Conservation (phyloP, 2,329 filamentous ascomycete genomes). For the Diaporthe sp. region DNA sequence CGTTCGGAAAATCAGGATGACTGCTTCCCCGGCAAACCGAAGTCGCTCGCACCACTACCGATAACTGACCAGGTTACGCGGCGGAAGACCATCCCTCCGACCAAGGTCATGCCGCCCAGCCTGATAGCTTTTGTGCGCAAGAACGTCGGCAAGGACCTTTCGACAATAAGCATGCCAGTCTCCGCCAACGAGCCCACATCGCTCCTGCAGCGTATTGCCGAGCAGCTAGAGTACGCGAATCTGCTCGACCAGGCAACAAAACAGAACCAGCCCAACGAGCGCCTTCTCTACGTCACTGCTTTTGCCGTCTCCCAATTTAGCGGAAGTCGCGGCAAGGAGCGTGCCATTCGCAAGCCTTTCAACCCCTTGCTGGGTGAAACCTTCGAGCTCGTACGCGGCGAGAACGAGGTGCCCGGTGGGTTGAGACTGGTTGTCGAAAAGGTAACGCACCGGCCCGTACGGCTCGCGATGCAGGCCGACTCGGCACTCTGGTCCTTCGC, state of each 20-base stretch:
- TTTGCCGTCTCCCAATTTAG: slow-evolving; percentile 93
- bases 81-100: slow-evolving; percentile 75
- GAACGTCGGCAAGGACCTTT: slow-evolving; percentile 97
- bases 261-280: slow-evolving; percentile 70
- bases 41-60: slow-evolving; percentile 81
- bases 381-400: slow-evolving; percentile 89
- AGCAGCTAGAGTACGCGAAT: slow-evolving; percentile 90
- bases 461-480: slow-evolving; percentile 94
- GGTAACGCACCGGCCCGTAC: slow-evolving; percentile 90
- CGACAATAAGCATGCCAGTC: slow-evolving; percentile 96
- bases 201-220: slow-evolving; percentile 86
- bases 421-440: slow-evolving; percentile 97
- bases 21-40: slow-evolving; percentile 81
- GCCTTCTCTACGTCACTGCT: slow-evolving; percentile 85
- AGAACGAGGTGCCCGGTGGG: slow-evolving; percentile 75
- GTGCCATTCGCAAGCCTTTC: slow-evolving; percentile 94
- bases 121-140: slow-evolving; percentile 95
- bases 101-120: slow-evolving; percentile 85
- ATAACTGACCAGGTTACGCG: slow-evolving; percentile 72
- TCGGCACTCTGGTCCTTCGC: slow-evolving; percentile 85
- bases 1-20: slow-evolving; percentile 67
- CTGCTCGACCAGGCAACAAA: slow-evolving; percentile 81
- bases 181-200: slow-evolving; percentile 95
- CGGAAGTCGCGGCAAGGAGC: slow-evolving; percentile 84
- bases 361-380: slow-evolving; percentile 98